Conservation (phyloP, 805 yeast species). For the Ogataea polymorpha region DNA sequence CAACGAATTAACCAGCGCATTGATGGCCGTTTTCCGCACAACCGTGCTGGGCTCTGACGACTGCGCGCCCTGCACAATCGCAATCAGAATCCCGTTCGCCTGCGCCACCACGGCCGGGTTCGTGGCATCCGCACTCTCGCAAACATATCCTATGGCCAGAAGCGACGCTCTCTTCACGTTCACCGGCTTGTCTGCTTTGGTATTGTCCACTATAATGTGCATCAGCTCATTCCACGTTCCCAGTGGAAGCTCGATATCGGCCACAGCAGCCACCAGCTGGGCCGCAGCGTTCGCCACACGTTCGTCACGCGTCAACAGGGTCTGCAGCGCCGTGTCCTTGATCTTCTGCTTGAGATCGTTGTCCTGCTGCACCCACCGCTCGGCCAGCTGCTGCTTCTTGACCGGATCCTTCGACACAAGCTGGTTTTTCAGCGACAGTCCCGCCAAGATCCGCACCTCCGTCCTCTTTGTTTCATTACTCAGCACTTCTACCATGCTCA, state of each 20-base stretch:
- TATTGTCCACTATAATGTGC: constrained; percentile 79
- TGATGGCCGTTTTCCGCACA: constrained; percentile 87
- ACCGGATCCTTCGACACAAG: constrained; percentile 73
- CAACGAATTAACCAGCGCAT: constrained; percentile 86
- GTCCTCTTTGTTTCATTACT: constrained; percentile 59
- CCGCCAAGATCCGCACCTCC: constrained; percentile 91
- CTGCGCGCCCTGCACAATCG: constrained; percentile 96
- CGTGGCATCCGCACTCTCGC: constrained; percentile 88
- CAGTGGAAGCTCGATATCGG: constrained; percentile 89
- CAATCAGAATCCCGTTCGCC: constrained; percentile 88
- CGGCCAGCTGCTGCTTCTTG: constrained; percentile 56
- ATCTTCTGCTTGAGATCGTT: constrained; percentile 54
- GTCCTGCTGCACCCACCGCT: constrained; percentile 72
- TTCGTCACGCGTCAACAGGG: constrained; percentile 63
- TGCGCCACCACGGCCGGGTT: constrained; percentile 76
- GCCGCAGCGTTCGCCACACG: constrained; percentile 88
- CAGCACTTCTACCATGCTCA: constrained; percentile 66
- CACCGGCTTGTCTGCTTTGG: constrained; percentile 73
- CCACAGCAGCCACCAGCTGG: constrained; percentile 93
- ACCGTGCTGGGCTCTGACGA: constrained; percentile 66
- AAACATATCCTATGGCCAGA: constrained; percentile 89
- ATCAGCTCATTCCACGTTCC: constrained; percentile 87
- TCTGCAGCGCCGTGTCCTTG: constrained; percentile 59
- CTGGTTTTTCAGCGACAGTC: constrained; percentile 82
- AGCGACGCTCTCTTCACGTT: constrained; percentile 83